A percentile compares a stretch with the other conserved stretches of the same genome.
phyloP scores from a whole-genome alignment of 345 rosid species.

The Corymbia maculata region DNA sequence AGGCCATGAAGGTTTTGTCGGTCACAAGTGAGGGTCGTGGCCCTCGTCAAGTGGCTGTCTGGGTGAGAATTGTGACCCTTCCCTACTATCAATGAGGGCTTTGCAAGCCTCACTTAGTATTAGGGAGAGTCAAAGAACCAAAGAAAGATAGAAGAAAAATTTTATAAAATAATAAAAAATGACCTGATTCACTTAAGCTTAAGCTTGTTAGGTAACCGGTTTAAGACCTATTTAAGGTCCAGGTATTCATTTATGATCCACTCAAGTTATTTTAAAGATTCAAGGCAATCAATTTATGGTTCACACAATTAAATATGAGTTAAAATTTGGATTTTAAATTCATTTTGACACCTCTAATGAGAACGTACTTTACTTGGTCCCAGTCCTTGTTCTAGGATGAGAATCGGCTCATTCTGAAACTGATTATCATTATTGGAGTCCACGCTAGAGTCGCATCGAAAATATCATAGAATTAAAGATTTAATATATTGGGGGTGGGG shows the following conservation, averaged over 20 bases:
- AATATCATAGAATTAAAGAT: not conserved
- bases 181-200: rapidly evolving
- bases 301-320: not conserved
- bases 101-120: too few relatives aligned
- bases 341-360: not conserved
- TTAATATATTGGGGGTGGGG: not conserved
- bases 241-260: not conserved
- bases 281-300: not conserved
- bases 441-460: not conserved
- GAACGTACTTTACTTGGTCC: too few relatives aligned
- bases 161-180: too few relatives aligned
- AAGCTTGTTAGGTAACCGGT: not conserved
- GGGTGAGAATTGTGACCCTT: not conserved
- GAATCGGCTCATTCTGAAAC: too few relatives aligned
- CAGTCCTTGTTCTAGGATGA: too few relatives aligned
- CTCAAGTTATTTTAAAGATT: not conserved
- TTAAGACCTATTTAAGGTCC: rapidly evolving
- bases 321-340: not conserved
- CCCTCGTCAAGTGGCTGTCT: not conserved
- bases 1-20: not conserved
- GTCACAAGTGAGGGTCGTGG: rapidly evolving
- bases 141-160: rapidly evolving
- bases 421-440: not conserved
- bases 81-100: too few relatives aligned
- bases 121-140: too few relatives aligned